These are phyloP conservation scores for Candida takata DNA, from an alignment of 805 yeast genomes.

Conservation along the genomic window DNA sequence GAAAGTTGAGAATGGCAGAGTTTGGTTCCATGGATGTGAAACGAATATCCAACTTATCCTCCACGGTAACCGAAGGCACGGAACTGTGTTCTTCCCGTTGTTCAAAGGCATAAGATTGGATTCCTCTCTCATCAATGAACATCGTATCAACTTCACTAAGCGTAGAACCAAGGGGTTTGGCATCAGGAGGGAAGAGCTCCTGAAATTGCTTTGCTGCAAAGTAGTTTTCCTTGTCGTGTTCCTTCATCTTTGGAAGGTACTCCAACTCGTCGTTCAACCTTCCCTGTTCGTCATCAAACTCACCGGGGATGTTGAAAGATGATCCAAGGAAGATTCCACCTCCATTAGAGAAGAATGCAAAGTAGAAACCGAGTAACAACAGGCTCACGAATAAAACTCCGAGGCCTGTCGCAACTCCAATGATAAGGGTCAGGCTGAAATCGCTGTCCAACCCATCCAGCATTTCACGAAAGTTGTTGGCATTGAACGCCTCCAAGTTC, in stretches of 20 bases:
- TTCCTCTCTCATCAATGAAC: constrained; percentile 69
- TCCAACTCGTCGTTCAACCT: constrained; percentile 48
- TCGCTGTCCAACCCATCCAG: constrained; percentile 1
- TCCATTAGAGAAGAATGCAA: constrained; percentile 25
- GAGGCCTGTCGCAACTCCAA: constrained; percentile 31
- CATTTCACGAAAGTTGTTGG: neutral
- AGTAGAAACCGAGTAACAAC: constrained; percentile 24
- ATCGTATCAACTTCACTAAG: constrained; percentile 85
- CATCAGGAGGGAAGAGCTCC: constrained; percentile 35
- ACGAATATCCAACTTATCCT: constrained; percentile 50
- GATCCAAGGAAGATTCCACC: constrained; percentile 26
- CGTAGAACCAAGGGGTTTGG: constrained; percentile 28
- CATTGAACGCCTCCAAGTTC: neutral
- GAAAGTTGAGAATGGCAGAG: constrained; percentile 27
- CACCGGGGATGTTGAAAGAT: constrained; percentile 42
- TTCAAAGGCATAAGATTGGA: constrained; percentile 41
- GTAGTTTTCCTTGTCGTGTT: constrained; percentile 35
- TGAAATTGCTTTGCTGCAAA: constrained; percentile 32
- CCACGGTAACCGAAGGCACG: constrained; percentile 37
- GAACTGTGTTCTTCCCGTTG: constrained; percentile 33
- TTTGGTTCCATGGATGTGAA: constrained; percentile 22
- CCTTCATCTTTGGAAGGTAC: constrained; percentile 34
- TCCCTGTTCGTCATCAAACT: constrained; percentile 62
- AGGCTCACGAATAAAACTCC: constrained; percentile 29
- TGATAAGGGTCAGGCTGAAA: constrained; percentile 29